These are phyloP conservation scores for Aspergillus neoniger DNA, from an alignment of 2,329 filamentous ascomycete species.

Conservation along the genomic window DNA sequence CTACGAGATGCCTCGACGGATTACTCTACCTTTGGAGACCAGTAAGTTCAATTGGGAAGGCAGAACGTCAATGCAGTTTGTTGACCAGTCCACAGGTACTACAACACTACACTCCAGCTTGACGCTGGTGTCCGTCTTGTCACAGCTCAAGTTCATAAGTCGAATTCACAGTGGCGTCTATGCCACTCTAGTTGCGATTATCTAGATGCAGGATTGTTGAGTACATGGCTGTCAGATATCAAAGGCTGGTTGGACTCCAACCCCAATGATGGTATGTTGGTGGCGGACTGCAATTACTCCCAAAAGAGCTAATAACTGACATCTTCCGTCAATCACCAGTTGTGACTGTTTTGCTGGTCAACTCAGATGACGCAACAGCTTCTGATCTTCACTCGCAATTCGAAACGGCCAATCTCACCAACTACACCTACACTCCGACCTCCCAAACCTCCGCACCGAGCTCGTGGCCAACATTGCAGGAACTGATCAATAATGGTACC, in stretches of 20 bases:
- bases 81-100: slow-evolving; percentile 41
- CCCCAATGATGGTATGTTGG: slow-evolving; percentile 58
- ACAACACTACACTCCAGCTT: slow-evolving; percentile 70
- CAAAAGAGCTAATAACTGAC: slow-evolving; percentile 1
- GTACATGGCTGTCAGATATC: slow-evolving; percentile 64
- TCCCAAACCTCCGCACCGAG: slow-evolving; percentile 44
- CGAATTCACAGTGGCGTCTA: slow-evolving; percentile 61
- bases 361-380: slow-evolving; percentile 62
- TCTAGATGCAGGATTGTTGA: slow-evolving; percentile 68
- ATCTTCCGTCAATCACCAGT: slow-evolving; percentile 43
- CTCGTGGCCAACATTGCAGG: slow-evolving; percentile 71
- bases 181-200: slow-evolving; percentile 70
- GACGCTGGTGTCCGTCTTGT: slow-evolving; percentile 71
- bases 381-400: slow-evolving; percentile 59
- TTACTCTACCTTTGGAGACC: slow-evolving; percentile 68
- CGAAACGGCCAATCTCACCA: slow-evolving; percentile 59
- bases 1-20: slow-evolving; percentile 63
- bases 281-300: not conserved
- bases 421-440: slow-evolving; percentile 62
- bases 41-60: slow-evolving; percentile 50
- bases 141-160: slow-evolving; percentile 69
- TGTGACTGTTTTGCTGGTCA: slow-evolving; percentile 72
- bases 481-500: slow-evolving; percentile 65
- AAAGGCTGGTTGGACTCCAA: slow-evolving; percentile 70
- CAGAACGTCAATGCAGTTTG: not conserved